Evolutionary conservation across 495 filamentous ascomycete genomes (phyloP).

Genomic region (Elaphomyces granulatus): DNA sequence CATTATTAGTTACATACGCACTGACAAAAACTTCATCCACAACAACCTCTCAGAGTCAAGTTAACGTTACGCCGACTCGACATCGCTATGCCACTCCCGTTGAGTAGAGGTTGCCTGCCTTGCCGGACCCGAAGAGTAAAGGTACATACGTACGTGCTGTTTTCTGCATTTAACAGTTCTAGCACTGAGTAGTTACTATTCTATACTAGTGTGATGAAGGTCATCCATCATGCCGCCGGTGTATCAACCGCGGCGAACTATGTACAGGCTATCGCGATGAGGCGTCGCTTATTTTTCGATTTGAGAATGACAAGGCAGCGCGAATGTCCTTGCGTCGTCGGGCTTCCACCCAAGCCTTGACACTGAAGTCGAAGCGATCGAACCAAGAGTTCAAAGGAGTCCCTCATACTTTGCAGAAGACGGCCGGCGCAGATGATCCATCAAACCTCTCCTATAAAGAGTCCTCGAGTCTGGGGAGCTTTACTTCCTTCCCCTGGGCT

Average conservation of each 20-base stretch:
- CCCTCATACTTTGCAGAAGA: too few relatives aligned
- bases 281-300: constrained; percentile 14
- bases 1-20: too few relatives aligned
- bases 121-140: constrained; percentile 15
- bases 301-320: constrained; percentile 17
- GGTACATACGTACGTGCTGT: too few relatives aligned
- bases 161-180: too few relatives aligned
- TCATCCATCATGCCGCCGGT: constrained; percentile 16
- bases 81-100: neutral
- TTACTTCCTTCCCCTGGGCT: constrained; percentile 3
- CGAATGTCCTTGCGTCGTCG: constrained; percentile 3
- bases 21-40: too few relatives aligned
- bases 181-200: neutral
- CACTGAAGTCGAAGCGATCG: too few relatives aligned
- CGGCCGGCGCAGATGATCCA: neutral
- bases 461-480: constrained; percentile 3
- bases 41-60: too few relatives aligned
- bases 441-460: neutral
- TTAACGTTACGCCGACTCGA: too few relatives aligned
- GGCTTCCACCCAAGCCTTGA: neutral
- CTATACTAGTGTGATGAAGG: constrained; percentile 16
- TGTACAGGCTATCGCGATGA: constrained; percentile 21
- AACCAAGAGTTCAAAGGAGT: constrained; percentile 4
- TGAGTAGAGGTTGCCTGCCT: constrained; percentile 10
- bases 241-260: constrained; percentile 15